Evolutionary conservation across 768 basidiomycete genomes (phyloP).

Genomic region (Guyanaporus albipodus): DNA sequence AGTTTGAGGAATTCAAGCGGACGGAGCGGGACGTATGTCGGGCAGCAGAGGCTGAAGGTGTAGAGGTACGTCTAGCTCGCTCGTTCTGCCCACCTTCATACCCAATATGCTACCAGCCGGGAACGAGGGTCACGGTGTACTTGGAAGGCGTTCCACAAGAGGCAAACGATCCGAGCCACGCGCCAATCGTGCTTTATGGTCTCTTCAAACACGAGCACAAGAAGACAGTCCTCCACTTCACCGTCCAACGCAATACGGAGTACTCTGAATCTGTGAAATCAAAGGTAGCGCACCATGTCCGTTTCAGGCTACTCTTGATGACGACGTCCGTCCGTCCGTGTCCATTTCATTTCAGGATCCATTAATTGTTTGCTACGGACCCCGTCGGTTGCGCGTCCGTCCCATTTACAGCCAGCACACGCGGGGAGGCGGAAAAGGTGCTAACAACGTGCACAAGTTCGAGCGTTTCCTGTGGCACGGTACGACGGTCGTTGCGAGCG

Average conservation of each 20-base stretch:
- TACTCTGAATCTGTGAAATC: slow-evolving; percentile 85
- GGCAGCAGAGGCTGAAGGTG: slow-evolving; percentile 61
- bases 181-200: slow-evolving; percentile 69
- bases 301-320: not conserved
- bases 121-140: slow-evolving; percentile 73
- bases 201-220: slow-evolving; percentile 96
- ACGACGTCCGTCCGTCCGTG: too few species aligned
- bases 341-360: slow-evolving; percentile 61
- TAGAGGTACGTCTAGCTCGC: slow-evolving; percentile 52
- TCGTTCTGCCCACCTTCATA: not conserved
- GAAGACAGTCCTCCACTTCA: slow-evolving; percentile 86
- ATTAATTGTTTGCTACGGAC: slow-evolving; percentile 83
- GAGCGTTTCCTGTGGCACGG: slow-evolving; percentile 88
- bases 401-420: slow-evolving; percentile 93
- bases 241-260: slow-evolving; percentile 93
- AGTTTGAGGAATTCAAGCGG: slow-evolving; percentile 91
- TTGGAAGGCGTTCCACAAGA: slow-evolving; percentile 72
- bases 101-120: slow-evolving; percentile 50
- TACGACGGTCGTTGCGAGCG: slow-evolving; percentile 74
- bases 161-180: slow-evolving; percentile 35
- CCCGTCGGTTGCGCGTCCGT: slow-evolving; percentile 76
- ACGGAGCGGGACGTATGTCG: slow-evolving; percentile 72
- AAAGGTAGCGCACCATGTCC: slow-evolving; percentile 53
- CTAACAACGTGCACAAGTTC: slow-evolving; percentile 97
- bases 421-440: slow-evolving; percentile 82